Conservation (phyloP, 2,329 filamentous ascomycete species). For the Lecanicillium sp. region DNA sequence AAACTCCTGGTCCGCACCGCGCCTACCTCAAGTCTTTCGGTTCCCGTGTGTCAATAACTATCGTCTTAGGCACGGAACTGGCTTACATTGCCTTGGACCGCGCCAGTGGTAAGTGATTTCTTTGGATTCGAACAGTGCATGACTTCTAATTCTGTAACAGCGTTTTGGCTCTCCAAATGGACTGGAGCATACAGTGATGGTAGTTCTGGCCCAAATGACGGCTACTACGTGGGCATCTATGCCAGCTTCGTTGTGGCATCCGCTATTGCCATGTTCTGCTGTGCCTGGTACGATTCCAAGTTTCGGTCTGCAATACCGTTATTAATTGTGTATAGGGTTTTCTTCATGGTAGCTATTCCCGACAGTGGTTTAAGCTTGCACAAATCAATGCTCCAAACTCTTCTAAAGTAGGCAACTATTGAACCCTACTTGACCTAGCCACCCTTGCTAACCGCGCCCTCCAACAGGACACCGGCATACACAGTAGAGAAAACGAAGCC, state of each 20-base stretch:
- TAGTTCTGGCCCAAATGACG: neutral
- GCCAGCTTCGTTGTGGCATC: neutral
- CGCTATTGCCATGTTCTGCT: neutral
- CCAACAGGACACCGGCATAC: neutral
- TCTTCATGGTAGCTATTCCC: neutral
- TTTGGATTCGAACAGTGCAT: too few relatives aligned
- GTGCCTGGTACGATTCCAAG: neutral
- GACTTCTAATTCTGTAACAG: too few relatives aligned
- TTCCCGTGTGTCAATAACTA: neutral
- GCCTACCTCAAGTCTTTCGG: neutral
- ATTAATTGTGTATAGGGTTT: neutral
- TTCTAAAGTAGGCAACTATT: neutral
- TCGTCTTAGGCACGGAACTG: neutral
- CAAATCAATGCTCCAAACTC: neutral
- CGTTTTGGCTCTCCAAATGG: constrained; percentile 2
- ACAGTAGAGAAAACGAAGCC: neutral
- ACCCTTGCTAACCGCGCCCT: too few relatives aligned
- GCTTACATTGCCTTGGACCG: neutral
- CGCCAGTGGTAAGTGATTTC: neutral
- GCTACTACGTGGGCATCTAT: constrained; percentile 3
- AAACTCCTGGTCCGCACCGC: neutral
- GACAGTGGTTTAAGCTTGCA: neutral
- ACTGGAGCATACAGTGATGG: neutral
- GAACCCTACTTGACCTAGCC: neutral
- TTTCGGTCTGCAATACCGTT: too few relatives aligned